Base-by-base conservation (phyloP, 306 rosid genomes). In the Pueraria montana region DNA sequence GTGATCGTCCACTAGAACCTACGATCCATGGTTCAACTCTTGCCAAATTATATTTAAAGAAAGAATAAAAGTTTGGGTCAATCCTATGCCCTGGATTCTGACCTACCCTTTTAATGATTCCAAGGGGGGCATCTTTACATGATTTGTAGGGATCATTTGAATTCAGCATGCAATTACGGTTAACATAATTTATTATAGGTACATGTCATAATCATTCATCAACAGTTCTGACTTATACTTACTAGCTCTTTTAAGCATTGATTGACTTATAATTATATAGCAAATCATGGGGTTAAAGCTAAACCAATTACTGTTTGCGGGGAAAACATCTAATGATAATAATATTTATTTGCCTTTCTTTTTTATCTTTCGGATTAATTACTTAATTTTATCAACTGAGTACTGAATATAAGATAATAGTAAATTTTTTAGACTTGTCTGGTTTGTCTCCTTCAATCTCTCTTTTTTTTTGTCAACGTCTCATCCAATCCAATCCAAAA, bases 61-160 rank as follows among this genome's bases (percentile, higher is more conserved):
- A 78, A 72, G 43, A 53, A 11, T 7, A 2, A 76, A 71, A 84
- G 11, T 7, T 30, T 17, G 30, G 78, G 79, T 83, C 74, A 49
- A 70, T 1, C 23, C 4, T 46, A 24, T 56, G 64, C 30, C 45
- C 21, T 34, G 34, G 20, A 45, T 17, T 76, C 34, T 18, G 30
- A 80, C 68, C 84, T 30, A 63, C 36, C 83, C 80, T 65, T 77
- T 77, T 63, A 32, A 17, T 62, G 77, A 36, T 50, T 72, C 66
- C 70, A 55, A 85, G 34, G 80, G 80, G 83, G 45, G 27, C 46
- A 36, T 79, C 17, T 75, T 58, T 68, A 12, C 21, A 56, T 55
- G 45, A 9, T 53, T 43, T 67, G 49, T 43, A 67, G 70, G 50
- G 76, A 50, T 50, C 36, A 46, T 82, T 82, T 83, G 63, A 71